Base-by-base conservation (phyloP, 2,329 filamentous ascomycete genomes). In the Myriangium duriaei region DNA sequence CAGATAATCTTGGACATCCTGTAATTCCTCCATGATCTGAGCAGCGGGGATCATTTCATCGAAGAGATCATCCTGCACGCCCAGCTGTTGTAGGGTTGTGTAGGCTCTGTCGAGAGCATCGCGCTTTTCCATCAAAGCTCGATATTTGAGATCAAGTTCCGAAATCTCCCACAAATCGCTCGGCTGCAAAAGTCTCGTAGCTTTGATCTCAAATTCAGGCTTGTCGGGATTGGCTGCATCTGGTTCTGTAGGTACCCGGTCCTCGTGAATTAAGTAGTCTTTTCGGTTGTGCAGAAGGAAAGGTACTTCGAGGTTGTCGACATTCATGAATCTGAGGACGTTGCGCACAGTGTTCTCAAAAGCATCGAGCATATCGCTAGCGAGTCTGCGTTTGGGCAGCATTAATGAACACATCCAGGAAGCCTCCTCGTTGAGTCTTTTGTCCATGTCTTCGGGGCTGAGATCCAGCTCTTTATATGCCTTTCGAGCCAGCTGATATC, bases 231-330 rank as follows among this genome's bases (percentile, higher is more conserved):
- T 79, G 41, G 78, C 70, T 11, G 71, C 69, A 45, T 74, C 66
- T 60, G 54, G 76, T 56, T 64, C 76, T 5, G 72, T 70, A 28
- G 69, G 64, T n/a, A 70, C 62, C 53, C 83, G 86, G 47, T 79
- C 79, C 15, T 82, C 81, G 52, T 96, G 85, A 40, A 98, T 92
- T 30, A 98, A 72, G 54, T 96, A 98, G 57, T 98, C 91, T 60
- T 95, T 94, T 44, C 91, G 84, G 54, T 98, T 91, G 58, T 95
- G 88, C 59, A 95, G 95, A 49, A 98, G 91, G 58, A 94, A 98
- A 0, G 91, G 88, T 1, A 95, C 86, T 59, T 98, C 91, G 50
- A 88, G 85, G 49, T 93, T 84, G 47, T 96, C 87, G 3, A 88
- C 76, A 35, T 94, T 84, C 60, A 98, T 85, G 55, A 96, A 95